These are phyloP conservation scores for Cordyceps militaris DNA, from an alignment of 2,329 filamentous ascomycete genomes.

Conservation along the genomic window DNA sequence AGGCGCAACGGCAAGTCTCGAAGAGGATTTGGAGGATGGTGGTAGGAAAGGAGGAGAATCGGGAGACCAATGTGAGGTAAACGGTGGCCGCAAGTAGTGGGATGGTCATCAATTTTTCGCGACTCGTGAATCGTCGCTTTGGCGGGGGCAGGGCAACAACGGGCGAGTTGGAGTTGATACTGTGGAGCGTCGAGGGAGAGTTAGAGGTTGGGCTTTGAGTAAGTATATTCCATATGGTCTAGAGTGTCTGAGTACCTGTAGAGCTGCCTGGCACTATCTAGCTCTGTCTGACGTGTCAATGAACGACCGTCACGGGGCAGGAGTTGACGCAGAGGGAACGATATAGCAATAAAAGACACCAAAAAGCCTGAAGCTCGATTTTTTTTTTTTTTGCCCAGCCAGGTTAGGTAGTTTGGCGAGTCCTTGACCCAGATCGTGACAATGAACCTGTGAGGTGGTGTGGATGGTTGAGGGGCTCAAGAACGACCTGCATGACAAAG, in stretches of 20 bases:
- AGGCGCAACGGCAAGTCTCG: slow-evolving; percentile 18
- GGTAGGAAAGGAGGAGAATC: slow-evolving; percentile 5
- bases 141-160: slow-evolving; percentile 24
- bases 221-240: background rate
- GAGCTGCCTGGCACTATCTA: background rate
- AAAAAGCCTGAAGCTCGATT: no score
- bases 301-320: background rate
- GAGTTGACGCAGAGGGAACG: background rate
- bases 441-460: no score
- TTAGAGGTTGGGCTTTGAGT: background rate
- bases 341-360: background rate
- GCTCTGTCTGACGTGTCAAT: background rate
- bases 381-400: no score
- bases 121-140: slow-evolving; percentile 32
- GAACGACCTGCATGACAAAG: background rate
- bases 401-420: no score
- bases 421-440: no score
- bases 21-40: slow-evolving; percentile 9
- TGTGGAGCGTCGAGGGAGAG: background rate
- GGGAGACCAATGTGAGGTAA: slow-evolving; percentile 16
- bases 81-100: slow-evolving; percentile 15
- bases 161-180: background rate
- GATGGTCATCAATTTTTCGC: slow-evolving; percentile 35
- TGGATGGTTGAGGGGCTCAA: background rate
- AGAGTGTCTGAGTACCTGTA: background rate